Percentiles rank a stretch among this genome's conserved stretches.
phyloP scores from a whole-genome alignment of 2,329 filamentous ascomycete species.

The Botryosphaeria dothidea region DNA sequence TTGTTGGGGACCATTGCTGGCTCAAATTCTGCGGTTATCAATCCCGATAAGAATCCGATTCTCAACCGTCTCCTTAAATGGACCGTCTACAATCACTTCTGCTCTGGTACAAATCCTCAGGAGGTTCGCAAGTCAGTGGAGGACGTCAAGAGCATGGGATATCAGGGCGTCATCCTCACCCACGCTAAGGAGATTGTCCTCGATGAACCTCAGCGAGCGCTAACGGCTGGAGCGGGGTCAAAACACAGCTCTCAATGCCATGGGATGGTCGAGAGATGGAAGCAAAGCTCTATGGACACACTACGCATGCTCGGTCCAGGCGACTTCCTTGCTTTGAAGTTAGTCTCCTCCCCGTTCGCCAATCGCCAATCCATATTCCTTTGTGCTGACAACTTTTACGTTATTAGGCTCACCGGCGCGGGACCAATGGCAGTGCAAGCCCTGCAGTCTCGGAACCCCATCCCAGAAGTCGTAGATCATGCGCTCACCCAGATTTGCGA shows the following conservation, averaged over 20 bases:
- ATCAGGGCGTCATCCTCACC: constrained; percentile 80
- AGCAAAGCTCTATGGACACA: constrained; percentile 67
- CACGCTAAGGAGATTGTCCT: constrained; percentile 70
- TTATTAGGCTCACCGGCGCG: constrained; percentile 71
- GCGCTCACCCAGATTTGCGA: constrained; percentile 66
- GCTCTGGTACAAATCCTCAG: constrained; percentile 71
- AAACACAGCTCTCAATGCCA: background rate
- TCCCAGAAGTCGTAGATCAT: constrained; percentile 69
- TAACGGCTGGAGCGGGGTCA: too few species aligned
- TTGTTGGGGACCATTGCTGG: background rate
- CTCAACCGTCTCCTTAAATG: constrained; percentile 72
- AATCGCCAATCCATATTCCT: constrained; percentile 19
- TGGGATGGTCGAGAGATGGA: constrained; percentile 69
- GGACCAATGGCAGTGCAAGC: constrained; percentile 70
- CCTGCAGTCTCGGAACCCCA: constrained; percentile 62
- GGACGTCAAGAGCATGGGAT: constrained; percentile 68
- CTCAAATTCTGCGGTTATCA: background rate
- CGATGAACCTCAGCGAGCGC: constrained; percentile 26
- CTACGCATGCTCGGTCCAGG: constrained; percentile 52
- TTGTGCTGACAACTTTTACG: constrained; percentile 22
- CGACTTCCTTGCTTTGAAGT: constrained; percentile 53
- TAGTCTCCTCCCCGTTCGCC: constrained; percentile 10
- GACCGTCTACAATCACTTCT: constrained; percentile 89
- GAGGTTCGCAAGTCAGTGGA: constrained; percentile 68
- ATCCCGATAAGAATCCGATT: constrained; percentile 44